Base-by-base conservation (phyloP, 208 protist genomes). In the Crithidia expoeki region DNA sequence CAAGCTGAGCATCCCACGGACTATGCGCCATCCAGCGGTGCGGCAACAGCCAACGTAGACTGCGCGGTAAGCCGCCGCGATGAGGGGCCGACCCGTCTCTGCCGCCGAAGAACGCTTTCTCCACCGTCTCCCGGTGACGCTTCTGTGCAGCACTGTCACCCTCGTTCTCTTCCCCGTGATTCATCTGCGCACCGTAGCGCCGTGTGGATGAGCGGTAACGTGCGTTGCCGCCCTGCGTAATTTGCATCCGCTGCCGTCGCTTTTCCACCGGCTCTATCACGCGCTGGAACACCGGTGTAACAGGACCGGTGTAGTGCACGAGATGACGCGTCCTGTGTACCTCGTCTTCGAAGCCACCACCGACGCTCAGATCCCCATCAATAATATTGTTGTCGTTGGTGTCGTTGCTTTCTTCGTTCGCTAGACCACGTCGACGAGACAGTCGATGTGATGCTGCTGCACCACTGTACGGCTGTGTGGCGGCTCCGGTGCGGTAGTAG, bases 1-100 rank as follows among this genome's bases (percentile, higher is more conserved):
- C 72, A 47, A 77, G 64, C 64, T 77, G 64, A 34, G 65, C 63
- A 56, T 77, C 72, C 72, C 72, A 77, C 25, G 72, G 72, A 21
- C 64, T 77, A 64, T 77, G 63, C 10, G 64, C 38, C 1, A 64
- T 56, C 72, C 72, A 77, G 1, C 63, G 64, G 16, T 56, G 64
- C 28, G 72, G 72, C 47, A 77, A 42, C 58, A 77, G 57, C 72
- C 72, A 77, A 27, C 72, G 64, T 64, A 77, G 64, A 33, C 68
- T 61, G n/a, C 30, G 55, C n/a, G 72, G 72, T 34, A 77, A 58
- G 25, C 59, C 23, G 4, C 21, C 28, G 21, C 47, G 10, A 28
- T 23, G 21, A 28, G 10, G 38, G 10, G 38, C 14, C 10, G 10
- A 7, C 38, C 38, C 38, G 14, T 44, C 38, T 14, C 14, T 30